Percentiles rank a stretch among this genome's conserved stretches.
Conservation (phyloP, 2,329 filamentous ascomycete genomes). For the Botryotinia narcissicola region DNA sequence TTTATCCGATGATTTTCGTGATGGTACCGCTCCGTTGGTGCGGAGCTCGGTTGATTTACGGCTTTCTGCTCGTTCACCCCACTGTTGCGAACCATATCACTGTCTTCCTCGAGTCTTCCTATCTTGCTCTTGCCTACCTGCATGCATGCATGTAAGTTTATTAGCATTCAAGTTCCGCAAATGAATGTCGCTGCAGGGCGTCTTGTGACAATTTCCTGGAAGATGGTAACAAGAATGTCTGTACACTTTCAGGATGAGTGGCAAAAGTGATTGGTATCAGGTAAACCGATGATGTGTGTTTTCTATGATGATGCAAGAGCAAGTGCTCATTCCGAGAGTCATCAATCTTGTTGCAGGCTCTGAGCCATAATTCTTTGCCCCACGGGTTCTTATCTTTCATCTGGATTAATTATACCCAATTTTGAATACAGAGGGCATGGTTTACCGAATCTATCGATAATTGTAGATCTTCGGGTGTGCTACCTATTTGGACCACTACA, state of each 20-base stretch:
- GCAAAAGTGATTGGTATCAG: neutral
- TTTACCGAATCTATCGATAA: neutral
- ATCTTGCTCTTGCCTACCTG: neutral
- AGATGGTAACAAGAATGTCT: neutral
- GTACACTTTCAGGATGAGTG: neutral
- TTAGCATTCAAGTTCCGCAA: neutral
- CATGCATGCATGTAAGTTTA: neutral
- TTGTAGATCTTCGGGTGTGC: too few relatives aligned
- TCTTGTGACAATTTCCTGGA: neutral
- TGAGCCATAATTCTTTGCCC: neutral
- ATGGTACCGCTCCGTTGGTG: neutral
- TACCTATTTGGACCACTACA: neutral
- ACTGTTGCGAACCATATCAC: neutral
- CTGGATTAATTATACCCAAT: neutral
- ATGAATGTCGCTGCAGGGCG: neutral
- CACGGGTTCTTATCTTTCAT: neutral
- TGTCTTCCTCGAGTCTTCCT: too few relatives aligned
- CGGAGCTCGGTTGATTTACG: neutral
- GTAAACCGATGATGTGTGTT: neutral
- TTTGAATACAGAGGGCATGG: neutral
- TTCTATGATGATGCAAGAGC: neutral
- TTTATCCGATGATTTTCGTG: neutral
- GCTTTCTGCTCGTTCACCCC: neutral
- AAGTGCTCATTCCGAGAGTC: neutral
- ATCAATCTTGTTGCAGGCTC: neutral